Evolutionary conservation across 129 eudicot species (phyloP), one percentile per base, ranked within the genome.

Genomic region (Tagetes patula): DNA sequence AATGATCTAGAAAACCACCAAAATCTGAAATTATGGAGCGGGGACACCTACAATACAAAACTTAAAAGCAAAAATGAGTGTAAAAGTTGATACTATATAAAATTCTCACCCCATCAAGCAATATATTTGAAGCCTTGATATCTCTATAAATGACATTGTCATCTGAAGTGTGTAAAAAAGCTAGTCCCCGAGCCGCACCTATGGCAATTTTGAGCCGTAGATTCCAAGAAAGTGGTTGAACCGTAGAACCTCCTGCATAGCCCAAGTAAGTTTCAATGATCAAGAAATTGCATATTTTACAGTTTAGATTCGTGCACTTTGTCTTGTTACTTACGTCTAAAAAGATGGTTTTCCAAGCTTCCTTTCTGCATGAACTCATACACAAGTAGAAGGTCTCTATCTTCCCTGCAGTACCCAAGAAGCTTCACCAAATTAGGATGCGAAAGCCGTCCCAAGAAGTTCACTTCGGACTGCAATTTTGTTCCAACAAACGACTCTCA

Each of bases 361-460:
- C 97, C 97, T 49, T 80, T 91, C 47, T 67, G 96, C 90, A 91
- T 67, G 79, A 84, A 91, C 68, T 91, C 97, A 14, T 91, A 91
- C 4, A 91, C 97, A 61, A 91, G 97, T 69, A 91, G 78, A 53
- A 91, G 85, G 32, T 91, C 97, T 78, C 34, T 77, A 72, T 88
- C 90, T 65, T 91, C 97, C 86, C 80, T 83, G 74, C 97, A 91
- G 74, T 91, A 91, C 76, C 97, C 97, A 76, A 91, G 71, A 60
- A 91, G 84, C 86, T 75, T 91, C 59, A 91, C 97, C 84, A 91
- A 30, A 80, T 91, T 88, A 37, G 97, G 97, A 82, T 91, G 97
- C 7, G 88, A 88, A 63, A 91, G 92, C 66, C 92, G 82, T 47
- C 96, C 97, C 84, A 91, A 73, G 69, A 91, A 88, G 85, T 86